phyloP scores from a whole-genome alignment of 176 grass and related monocot genomes.

The barley (Hordeum vulgare) region MorexV3_pseudomolecules_assembly NC_058523.1:46521871-46522370 shows the following conservation, averaged over 20 bases:
- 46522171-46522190: slow-evolving; percentile 19
- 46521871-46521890: slow-evolving; percentile 63
- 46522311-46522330: neutral
- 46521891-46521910: slow-evolving; percentile 24
- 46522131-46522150: neutral
- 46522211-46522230: neutral
- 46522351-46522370: neutral
- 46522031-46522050: slow-evolving; percentile 60
- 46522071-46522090: slow-evolving; percentile 25
- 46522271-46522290: slow-evolving; percentile 33
- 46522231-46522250: neutral
- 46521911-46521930: neutral
- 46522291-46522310: slow-evolving; percentile 32
- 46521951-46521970: neutral
- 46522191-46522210: slow-evolving; percentile 44
- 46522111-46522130: neutral
- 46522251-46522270: slow-evolving; percentile 16
- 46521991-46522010: slow-evolving; percentile 41
- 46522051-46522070: slow-evolving; percentile 67
- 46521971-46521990: slow-evolving; percentile 39
- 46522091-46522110: neutral
- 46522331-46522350: slow-evolving; percentile 55
- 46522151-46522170: slow-evolving; percentile 70
- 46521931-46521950: neutral
- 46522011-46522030: slow-evolving; percentile 38